These are phyloP conservation scores for Ophiostoma tasmaniense DNA, from an alignment of 2,329 filamentous ascomycete species.

Conservation along the genomic window DNA sequence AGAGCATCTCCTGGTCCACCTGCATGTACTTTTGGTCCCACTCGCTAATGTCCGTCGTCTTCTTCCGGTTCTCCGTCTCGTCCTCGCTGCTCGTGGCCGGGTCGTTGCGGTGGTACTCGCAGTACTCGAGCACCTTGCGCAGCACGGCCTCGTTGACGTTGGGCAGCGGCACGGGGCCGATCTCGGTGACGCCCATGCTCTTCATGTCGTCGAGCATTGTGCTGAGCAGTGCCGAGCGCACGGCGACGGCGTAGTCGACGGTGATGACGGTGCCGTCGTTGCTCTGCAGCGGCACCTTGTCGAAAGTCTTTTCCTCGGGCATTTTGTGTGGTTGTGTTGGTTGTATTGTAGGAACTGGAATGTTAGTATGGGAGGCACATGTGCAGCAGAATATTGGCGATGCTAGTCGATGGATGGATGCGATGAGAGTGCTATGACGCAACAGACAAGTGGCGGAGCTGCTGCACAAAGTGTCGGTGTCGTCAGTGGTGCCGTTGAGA, in stretches of 20 bases:
- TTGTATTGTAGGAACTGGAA: background rate
- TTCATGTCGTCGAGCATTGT: conserved; percentile 96
- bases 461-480: too few relatives aligned
- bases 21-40: conserved; percentile 99
- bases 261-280: conserved; percentile 42
- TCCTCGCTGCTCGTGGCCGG: conserved; percentile 75
- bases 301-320: conserved; percentile 24
- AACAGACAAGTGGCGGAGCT: background rate
- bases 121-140: conserved; percentile 97
- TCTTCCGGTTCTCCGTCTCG: conserved; percentile 89
- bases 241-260: conserved; percentile 70
- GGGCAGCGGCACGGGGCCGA: conserved; percentile 72
- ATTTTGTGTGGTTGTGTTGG: conserved; percentile 22
- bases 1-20: conserved; percentile 99
- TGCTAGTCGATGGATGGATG: background rate
- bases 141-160: conserved; percentile 92
- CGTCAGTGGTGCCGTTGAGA: too few relatives aligned
- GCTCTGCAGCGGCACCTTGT: conserved; percentile 43
- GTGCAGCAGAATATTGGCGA: background rate
- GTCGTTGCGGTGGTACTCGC: conserved; percentile 86
- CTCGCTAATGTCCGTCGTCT: conserved; percentile 97
- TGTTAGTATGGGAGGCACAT: background rate
- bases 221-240: conserved; percentile 93
- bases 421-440: background rate
- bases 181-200: conserved; percentile 21